Conservation (phyloP, 2,329 filamentous ascomycete genomes). For the Colletotrichum endophyticum region DNA sequence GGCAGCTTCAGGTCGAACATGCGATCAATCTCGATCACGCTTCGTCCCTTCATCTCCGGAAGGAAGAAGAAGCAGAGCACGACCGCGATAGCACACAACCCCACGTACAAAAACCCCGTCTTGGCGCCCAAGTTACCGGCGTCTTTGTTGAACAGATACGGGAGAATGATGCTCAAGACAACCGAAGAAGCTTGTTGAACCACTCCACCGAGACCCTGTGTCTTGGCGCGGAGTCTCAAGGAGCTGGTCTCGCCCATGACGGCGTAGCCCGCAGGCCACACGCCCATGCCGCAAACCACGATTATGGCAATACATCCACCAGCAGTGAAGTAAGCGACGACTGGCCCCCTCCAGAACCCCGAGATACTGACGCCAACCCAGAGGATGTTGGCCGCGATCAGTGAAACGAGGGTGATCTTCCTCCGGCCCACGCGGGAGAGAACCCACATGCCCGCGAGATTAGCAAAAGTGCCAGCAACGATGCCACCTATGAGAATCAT, state of each 20-base stretch:
- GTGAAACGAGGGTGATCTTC: constrained; percentile 36
- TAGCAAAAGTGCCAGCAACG: constrained; percentile 45
- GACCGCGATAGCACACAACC: constrained; percentile 35
- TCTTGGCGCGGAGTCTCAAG: constrained; percentile 45
- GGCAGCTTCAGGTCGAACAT: constrained; percentile 57
- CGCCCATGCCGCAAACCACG: constrained; percentile 41
- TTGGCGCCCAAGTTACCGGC: constrained; percentile 41
- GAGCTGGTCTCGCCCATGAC: constrained; percentile 47
- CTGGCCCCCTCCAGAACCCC: constrained; percentile 42
- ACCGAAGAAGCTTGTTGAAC: constrained; percentile 37
- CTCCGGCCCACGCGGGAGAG: constrained; percentile 44
- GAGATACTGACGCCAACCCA: constrained; percentile 51
- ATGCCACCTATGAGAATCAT: constrained; percentile 50
- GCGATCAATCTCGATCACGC: constrained; percentile 53
- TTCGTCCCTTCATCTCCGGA: constrained; percentile 59
- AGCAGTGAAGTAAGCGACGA: constrained; percentile 41
- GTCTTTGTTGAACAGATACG: constrained; percentile 52
- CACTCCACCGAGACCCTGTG: constrained; percentile 47
- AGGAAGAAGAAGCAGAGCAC: constrained; percentile 46
- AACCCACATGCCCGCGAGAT: constrained; percentile 47
- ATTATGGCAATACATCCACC: constrained; percentile 49
- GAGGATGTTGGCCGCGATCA: constrained; percentile 34
- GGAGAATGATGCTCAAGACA: constrained; percentile 47
- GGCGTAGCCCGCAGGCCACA: constrained; percentile 46
- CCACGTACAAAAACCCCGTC: constrained; percentile 42